These are phyloP conservation scores for Mucor velutinosus DNA, from an alignment of 371 early-diverging fungal species.

Conservation along the genomic window DNA sequence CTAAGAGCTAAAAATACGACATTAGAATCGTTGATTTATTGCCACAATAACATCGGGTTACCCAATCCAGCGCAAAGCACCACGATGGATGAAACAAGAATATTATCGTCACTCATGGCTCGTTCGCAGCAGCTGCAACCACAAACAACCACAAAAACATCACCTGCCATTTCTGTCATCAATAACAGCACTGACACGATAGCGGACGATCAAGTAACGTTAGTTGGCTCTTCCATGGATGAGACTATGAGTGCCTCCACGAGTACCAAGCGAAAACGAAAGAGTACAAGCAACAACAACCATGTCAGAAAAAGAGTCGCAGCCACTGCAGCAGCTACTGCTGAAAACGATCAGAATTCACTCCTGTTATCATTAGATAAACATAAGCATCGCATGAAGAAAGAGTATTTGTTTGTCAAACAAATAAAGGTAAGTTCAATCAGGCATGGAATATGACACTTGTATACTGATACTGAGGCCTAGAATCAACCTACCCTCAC, in stretches of 20 bases:
- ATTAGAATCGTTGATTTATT: neutral
- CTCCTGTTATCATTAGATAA: slow-evolving; percentile 9
- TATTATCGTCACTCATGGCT: neutral
- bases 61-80: neutral
- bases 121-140: neutral
- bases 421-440: slow-evolving; percentile 11
- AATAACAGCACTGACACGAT: neutral
- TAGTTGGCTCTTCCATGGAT: slow-evolving; percentile 7
- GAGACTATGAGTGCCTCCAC: neutral
- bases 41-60: neutral
- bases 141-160: neutral
- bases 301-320: neutral
- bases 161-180: neutral
- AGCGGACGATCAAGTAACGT: slow-evolving; percentile 16
- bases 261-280: slow-evolving; percentile 8
- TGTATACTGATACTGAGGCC: neutral
- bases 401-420: slow-evolving; percentile 18
- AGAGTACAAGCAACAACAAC: neutral
- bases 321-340: neutral
- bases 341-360: neutral
- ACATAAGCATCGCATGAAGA: slow-evolving; percentile 18
- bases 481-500: neutral
- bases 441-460: neutral
- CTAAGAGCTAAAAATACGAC: slow-evolving; percentile 8
- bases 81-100: neutral